These are phyloP conservation scores for Pseudocercospora vitis DNA, from an alignment of 2,329 filamentous ascomycete species.

Conservation along the genomic window DNA sequence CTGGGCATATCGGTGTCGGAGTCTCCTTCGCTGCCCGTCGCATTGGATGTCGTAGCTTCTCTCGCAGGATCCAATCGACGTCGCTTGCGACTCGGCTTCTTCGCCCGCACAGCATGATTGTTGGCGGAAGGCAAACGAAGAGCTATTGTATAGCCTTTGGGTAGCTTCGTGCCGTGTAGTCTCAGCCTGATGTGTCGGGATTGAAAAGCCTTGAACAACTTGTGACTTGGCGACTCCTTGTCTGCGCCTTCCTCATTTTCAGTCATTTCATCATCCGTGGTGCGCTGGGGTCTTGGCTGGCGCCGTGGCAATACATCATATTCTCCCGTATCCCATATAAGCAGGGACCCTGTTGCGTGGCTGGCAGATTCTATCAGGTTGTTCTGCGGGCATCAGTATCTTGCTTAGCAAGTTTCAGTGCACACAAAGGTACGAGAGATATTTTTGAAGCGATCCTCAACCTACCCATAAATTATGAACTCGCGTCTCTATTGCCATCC, in stretches of 20 bases:
- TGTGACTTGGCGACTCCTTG: slow-evolving; percentile 37
- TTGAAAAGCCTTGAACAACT: slow-evolving; percentile 42
- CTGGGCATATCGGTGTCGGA: slow-evolving; percentile 8
- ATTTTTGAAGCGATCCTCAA: neutral
- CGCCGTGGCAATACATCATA: slow-evolving; percentile 41
- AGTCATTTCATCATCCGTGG: slow-evolving; percentile 39
- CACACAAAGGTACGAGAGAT: neutral
- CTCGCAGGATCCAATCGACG: slow-evolving; percentile 28
- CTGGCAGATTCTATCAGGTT: slow-evolving; percentile 48
- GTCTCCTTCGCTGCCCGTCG: slow-evolving; percentile 24
- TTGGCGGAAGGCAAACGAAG: slow-evolving; percentile 42
- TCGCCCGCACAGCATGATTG: slow-evolving; percentile 31
- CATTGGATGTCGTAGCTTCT: slow-evolving; percentile 1
- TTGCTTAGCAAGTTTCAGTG: neutral
- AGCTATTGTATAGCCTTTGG: slow-evolving; percentile 43
- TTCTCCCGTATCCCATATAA: slow-evolving; percentile 50
- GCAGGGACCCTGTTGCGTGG: slow-evolving; percentile 44
- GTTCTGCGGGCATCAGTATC: slow-evolving; percentile 38
- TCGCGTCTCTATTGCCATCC: slow-evolving; percentile 49
- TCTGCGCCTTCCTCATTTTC: slow-evolving; percentile 27
- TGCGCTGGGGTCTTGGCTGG: slow-evolving; percentile 25
- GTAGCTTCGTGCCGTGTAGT: slow-evolving; percentile 44
- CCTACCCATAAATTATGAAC: slow-evolving; percentile 47
- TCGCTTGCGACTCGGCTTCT: slow-evolving; percentile 33
- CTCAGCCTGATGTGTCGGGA: slow-evolving; percentile 43